These are phyloP conservation scores for Argentina anserina DNA, from an alignment of 306 rosid genomes.

Conservation along the genomic window DNA sequence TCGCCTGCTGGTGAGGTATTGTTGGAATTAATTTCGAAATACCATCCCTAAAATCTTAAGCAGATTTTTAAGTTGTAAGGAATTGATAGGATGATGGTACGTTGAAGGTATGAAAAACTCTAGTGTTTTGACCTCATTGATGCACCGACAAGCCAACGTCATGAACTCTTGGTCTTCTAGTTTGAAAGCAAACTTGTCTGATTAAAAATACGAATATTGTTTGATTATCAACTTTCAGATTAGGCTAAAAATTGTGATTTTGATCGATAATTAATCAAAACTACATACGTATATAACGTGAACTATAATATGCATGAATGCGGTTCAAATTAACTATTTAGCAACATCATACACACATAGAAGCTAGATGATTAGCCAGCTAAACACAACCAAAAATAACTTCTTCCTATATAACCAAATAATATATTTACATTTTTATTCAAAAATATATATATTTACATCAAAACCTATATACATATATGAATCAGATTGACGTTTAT, in stretches of 20 bases:
- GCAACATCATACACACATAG: too few species aligned
- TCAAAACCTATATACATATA: too few species aligned
- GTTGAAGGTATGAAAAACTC: background rate
- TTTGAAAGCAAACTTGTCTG: background rate
- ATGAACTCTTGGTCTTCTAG: background rate
- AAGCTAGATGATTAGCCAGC: too few species aligned
- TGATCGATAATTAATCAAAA: background rate
- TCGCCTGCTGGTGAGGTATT: too few species aligned
- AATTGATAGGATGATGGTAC: background rate
- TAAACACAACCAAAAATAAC: background rate
- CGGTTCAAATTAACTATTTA: background rate
- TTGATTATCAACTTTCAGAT: background rate
- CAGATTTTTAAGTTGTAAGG: background rate
- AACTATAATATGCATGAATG: background rate
- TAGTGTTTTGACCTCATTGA: background rate
- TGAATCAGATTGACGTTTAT: background rate
- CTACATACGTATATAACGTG: background rate
- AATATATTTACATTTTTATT: too few species aligned
- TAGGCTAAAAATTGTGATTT: background rate
- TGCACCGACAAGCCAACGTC: slow-evolving; percentile 31
- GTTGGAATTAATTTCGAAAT: too few species aligned
- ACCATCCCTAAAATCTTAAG: too few species aligned
- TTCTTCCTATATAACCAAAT: background rate
- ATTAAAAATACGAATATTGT: background rate
- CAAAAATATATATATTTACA: too few species aligned